phyloP scores from a whole-genome alignment of 805 yeast species.

The Metschnikowia arizonensis region DNA sequence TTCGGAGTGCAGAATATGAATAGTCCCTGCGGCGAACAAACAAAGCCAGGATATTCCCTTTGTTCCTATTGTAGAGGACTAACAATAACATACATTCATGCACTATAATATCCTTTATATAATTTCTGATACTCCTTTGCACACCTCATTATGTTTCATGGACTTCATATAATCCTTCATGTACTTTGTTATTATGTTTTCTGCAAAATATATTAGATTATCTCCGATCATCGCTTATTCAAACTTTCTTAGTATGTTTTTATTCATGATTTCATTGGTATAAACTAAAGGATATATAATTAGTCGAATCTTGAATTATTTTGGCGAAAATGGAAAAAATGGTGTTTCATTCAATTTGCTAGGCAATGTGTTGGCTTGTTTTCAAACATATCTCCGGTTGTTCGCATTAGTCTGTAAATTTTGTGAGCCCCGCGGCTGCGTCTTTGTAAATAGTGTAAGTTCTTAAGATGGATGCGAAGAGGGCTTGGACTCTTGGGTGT shows the following conservation, averaged over 20 bases:
- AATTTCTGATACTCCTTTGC: background rate
- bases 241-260: background rate
- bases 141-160: background rate
- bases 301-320: no score
- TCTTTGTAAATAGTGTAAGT: background rate
- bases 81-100: background rate
- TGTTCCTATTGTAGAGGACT: background rate
- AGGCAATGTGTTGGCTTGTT: background rate
- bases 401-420: background rate
- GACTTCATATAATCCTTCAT: background rate
- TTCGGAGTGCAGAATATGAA: background rate
- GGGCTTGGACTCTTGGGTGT: background rate
- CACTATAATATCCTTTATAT: background rate
- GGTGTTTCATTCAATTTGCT: background rate
- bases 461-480: background rate
- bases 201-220: background rate
- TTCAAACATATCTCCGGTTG: background rate
- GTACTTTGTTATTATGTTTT: background rate
- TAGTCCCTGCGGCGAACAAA: slow-evolving; percentile 1
- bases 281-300: background rate
- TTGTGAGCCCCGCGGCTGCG: background rate
- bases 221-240: background rate
- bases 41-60: background rate
- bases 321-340: no score
- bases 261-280: background rate